Percentiles rank a stretch among this genome's conserved stretches.
phyloP scores from a whole-genome alignment of 2,329 filamentous ascomycete genomes.

The Pseudocercospora ulei region DNA sequence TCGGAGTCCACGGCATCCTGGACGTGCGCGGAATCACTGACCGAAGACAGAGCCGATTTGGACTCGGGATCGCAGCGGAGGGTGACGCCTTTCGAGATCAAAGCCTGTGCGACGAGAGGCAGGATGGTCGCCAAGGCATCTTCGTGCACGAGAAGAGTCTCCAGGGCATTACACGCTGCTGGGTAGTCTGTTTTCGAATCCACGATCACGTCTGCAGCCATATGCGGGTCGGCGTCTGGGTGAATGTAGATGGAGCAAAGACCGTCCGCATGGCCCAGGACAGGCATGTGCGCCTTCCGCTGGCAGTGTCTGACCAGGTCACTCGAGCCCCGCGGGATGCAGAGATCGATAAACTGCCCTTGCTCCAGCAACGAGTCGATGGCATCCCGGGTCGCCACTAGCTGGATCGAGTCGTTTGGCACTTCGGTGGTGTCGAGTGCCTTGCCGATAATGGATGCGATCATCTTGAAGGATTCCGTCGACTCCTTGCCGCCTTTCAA shows the following conservation, averaged over 20 bases:
- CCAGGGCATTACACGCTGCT: constrained; percentile 88
- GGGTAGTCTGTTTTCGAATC: constrained; percentile 94
- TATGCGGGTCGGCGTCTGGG: constrained; percentile 59
- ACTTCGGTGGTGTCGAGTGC: constrained; percentile 65
- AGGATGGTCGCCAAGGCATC: constrained; percentile 57
- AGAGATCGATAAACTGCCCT: constrained; percentile 82
- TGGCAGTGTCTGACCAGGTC: constrained; percentile 87
- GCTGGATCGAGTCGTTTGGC: constrained; percentile 77
- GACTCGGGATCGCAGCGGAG: constrained; percentile 67
- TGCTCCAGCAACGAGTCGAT: constrained; percentile 79
- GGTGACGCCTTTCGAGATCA: constrained; percentile 66
- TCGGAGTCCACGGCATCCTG: constrained; percentile 60
- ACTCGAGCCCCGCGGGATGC: constrained; percentile 85
- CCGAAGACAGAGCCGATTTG: constrained; percentile 52
- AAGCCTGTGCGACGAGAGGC: constrained; percentile 60
- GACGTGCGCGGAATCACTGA: constrained; percentile 40
- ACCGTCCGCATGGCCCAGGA: constrained; percentile 91
- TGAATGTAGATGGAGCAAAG: constrained; percentile 82
- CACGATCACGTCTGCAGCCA: constrained; percentile 66
- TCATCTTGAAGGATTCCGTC: constrained; percentile 85
- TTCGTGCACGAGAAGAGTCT: constrained; percentile 79
- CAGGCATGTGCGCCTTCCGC: constrained; percentile 81
- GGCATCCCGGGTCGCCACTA: constrained; percentile 85
- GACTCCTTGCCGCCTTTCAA: constrained; percentile 96
- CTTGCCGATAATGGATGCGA: constrained; percentile 71